A percentile compares a stretch with the other conserved stretches of the same genome.
Conservation (phyloP, 2,329 filamentous ascomycete species). For the Verticillium longisporum region DNA sequence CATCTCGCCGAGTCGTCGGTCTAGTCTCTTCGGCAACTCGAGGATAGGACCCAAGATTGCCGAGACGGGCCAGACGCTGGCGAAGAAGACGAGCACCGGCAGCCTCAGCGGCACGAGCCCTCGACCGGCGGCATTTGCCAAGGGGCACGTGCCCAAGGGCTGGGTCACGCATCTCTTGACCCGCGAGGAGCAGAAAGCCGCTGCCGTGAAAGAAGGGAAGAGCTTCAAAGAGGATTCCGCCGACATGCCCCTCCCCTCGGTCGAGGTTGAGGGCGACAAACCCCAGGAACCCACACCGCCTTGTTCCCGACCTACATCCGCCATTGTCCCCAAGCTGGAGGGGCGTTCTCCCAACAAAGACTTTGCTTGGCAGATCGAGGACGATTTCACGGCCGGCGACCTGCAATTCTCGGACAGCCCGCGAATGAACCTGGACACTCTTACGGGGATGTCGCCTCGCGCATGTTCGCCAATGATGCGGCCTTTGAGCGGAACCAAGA, state of each 20-base stretch:
- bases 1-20: conserved; percentile 14
- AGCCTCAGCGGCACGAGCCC: conserved; percentile 9
- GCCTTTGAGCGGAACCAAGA: conserved; percentile 19
- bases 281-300: conserved; percentile 9
- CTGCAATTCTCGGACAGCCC: conserved; percentile 50
- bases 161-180: conserved; percentile 15
- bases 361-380: conserved; percentile 49
- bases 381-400: conserved; percentile 51
- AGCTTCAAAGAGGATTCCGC: conserved; percentile 3
- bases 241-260: conserved; percentile 25
- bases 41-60: conserved; percentile 16
- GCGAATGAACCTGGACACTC: conserved; percentile 33
- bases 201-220: conserved; percentile 2
- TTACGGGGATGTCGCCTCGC: conserved; percentile 18
- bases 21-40: conserved; percentile 27
- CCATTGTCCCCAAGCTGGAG: conserved; percentile 9
- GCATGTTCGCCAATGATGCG: conserved; percentile 18
- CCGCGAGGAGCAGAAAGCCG: conserved; percentile 7
- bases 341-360: conserved; percentile 40
- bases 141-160: conserved; percentile 11
- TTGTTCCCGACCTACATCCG: conserved; percentile 14
- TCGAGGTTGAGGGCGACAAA: conserved; percentile 23
- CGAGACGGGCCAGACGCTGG: conserved; percentile 23
- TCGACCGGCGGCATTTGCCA: conserved; percentile 8
- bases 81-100: conserved; percentile 21